Percentiles rank a stretch among this genome's conserved stretches.
phyloP scores from a whole-genome alignment of 805 yeast species.

The Nakazawaea laoshanensis region DNA sequence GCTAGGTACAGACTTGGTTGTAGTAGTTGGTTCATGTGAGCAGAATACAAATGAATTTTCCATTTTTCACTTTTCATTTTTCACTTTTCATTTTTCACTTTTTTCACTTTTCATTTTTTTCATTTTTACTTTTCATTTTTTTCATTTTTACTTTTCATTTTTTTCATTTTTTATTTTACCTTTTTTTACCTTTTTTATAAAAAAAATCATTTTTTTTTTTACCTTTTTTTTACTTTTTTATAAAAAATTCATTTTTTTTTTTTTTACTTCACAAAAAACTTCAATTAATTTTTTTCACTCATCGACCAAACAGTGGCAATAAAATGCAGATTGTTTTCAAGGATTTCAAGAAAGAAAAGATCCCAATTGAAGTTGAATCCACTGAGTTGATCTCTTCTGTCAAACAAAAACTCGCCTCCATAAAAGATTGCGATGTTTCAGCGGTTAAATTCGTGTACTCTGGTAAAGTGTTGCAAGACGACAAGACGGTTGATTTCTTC shows the following conservation, averaged over 20 bases:
- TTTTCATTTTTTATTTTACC: no score
- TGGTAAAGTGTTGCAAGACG: slow-evolving; percentile 81
- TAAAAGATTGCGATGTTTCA: slow-evolving; percentile 58
- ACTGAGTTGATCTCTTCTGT: slow-evolving; percentile 54
- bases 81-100: no score
- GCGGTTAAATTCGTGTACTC: slow-evolving; percentile 89
- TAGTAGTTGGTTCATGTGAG: no score
- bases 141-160: no score
- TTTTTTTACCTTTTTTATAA: not conserved
- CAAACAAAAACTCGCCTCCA: slow-evolving; percentile 63
- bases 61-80: no score
- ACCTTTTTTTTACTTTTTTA: not conserved
- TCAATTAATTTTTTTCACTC: no score
- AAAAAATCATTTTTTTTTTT: no score
- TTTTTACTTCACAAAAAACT: no score
- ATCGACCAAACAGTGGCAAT: not conserved
- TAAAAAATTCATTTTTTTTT: not conserved
- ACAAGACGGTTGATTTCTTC: slow-evolving; percentile 59
- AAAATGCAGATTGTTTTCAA: slow-evolving; percentile 75
- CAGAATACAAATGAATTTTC: no score
- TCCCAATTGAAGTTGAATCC: slow-evolving; percentile 69
- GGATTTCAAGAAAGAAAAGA: slow-evolving; percentile 87
- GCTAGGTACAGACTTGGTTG: no score
- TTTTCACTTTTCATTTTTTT: no score
- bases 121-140: no score